Conservation (phyloP, 768 basidiomycete genomes). For the Mycena galericulata region DNA sequence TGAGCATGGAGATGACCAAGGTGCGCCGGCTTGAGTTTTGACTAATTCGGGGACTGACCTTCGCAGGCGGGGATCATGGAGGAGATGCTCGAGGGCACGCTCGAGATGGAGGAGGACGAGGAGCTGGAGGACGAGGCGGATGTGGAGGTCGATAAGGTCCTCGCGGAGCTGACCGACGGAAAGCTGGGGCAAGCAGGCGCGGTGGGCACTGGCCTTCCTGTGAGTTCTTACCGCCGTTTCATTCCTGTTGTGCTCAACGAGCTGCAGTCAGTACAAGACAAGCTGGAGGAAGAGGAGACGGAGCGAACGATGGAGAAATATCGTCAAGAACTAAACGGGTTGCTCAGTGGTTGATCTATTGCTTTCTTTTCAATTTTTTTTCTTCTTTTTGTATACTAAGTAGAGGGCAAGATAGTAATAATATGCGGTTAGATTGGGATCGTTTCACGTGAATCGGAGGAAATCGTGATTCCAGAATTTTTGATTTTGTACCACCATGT, state of each 20-base stretch:
- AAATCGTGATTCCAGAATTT: constrained; percentile 26
- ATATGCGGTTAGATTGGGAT: constrained; percentile 9
- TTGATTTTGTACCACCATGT: constrained; percentile 58
- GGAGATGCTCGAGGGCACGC: constrained; percentile 96
- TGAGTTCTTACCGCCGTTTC: constrained; percentile 53
- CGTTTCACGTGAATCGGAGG: constrained; percentile 4
- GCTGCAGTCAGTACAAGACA: constrained; percentile 67
- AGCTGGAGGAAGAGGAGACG: constrained; percentile 81
- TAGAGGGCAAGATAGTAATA: constrained; percentile 22
- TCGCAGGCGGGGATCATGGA: constrained; percentile 94
- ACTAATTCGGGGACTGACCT: neutral
- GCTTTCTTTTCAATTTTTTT: too few relatives aligned
- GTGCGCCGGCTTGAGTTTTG: constrained; percentile 51
- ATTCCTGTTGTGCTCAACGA: constrained; percentile 14
- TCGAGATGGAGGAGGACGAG: constrained; percentile 94
- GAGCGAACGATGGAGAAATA: constrained; percentile 93
- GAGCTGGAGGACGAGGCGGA: constrained; percentile 97
- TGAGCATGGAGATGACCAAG: constrained; percentile 99
- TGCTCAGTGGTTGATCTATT: constrained; percentile 71
- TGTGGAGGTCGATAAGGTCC: constrained; percentile 95
- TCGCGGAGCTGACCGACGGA: constrained; percentile 95
- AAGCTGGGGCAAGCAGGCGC: constrained; percentile 90
- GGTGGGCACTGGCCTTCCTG: constrained; percentile 80
- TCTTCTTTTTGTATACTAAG: constrained; percentile 14
- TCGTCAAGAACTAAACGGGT: constrained; percentile 87